Evolutionary conservation across 2,329 filamentous ascomycete species (phyloP).

Genomic region (Alternaria postmessia): DNA sequence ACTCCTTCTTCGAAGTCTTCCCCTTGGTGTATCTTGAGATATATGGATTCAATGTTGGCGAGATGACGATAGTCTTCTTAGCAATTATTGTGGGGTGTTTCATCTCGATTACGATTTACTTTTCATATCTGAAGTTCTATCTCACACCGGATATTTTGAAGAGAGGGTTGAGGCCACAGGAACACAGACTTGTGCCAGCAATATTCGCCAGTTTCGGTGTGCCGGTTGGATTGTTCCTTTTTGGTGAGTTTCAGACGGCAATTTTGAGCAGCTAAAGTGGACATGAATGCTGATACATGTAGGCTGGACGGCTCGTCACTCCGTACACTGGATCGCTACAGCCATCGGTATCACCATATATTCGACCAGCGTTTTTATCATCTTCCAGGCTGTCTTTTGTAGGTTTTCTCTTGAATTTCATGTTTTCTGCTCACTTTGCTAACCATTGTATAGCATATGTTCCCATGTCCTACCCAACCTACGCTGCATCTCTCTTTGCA

Average conservation of each 20-base stretch:
- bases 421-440: not conserved
- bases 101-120: slow-evolving; percentile 70
- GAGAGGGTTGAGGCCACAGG: slow-evolving; percentile 75
- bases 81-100: slow-evolving; percentile 79
- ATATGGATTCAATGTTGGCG: slow-evolving; percentile 78
- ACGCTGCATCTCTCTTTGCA: slow-evolving; percentile 61
- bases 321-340: slow-evolving; percentile 66
- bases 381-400: slow-evolving; percentile 62
- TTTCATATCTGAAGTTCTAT: slow-evolving; percentile 78
- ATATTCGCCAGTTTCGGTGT: slow-evolving; percentile 63
- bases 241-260: slow-evolving; percentile 45
- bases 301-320: slow-evolving; percentile 69
- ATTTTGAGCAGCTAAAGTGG: too few relatives aligned
- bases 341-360: slow-evolving; percentile 62
- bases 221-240: slow-evolving; percentile 70
- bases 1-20: slow-evolving; percentile 76
- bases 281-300: not conserved
- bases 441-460: slow-evolving; percentile 57
- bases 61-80: slow-evolving; percentile 84
- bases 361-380: slow-evolving; percentile 54
- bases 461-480: slow-evolving; percentile 67
- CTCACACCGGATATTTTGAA: slow-evolving; percentile 66
- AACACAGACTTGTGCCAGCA: slow-evolving; percentile 78
- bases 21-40: slow-evolving; percentile 75
- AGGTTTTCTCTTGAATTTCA: not conserved